Evolutionary conservation across 345 rosid genomes (phyloP), one percentile per base, ranked within the genome.

Genomic region (Eucalyptus virginea): DNA sequence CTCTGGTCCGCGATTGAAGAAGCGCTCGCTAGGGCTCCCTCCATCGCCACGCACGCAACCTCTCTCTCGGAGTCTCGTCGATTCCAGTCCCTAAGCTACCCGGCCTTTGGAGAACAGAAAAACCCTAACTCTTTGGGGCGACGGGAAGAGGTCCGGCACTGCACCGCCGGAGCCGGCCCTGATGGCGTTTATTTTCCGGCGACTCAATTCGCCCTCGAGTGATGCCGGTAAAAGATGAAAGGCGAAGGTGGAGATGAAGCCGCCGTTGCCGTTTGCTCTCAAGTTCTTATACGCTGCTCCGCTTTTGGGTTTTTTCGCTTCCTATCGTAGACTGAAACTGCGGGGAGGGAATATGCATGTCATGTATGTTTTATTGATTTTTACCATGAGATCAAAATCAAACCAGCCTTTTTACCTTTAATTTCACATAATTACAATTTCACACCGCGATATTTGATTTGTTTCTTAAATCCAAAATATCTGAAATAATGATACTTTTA

Each of bases 1-100:
- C 99, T 97, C 95, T 97, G 99, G 92, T 98, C 99, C 6, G 92
- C 80, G 90, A 98, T 95, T 77, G 95, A 92, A 32, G 99, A 92
- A 65, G 99, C 99, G 91, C 89, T 93, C 42, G 93, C 94, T 87
- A 97, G 94, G 52, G 97, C 97, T 89, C 94, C 93, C 86, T 97
- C 97, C 99, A 98, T 98, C 69, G 88, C 91, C 90, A n/a, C 77
- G 34, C 28, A 40, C 28, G 80, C 88, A 34, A 69, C 81, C 81
- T 32, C 24, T 32, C 40, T 17, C 81, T 16, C 12, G 42, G 81
- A 32, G 81, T 69, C 81, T 32, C 81, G 42, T 34, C 81, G 42
- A 69, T 69, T 32, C 21, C 42, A 69, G 81, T 34, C 81, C 24
- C 81, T 32, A 18, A 69, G 42, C 80, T 32, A 37, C 28, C 26